Conservation (phyloP, 2,329 filamentous ascomycete species). For the Thelonectria rubi region DNA sequence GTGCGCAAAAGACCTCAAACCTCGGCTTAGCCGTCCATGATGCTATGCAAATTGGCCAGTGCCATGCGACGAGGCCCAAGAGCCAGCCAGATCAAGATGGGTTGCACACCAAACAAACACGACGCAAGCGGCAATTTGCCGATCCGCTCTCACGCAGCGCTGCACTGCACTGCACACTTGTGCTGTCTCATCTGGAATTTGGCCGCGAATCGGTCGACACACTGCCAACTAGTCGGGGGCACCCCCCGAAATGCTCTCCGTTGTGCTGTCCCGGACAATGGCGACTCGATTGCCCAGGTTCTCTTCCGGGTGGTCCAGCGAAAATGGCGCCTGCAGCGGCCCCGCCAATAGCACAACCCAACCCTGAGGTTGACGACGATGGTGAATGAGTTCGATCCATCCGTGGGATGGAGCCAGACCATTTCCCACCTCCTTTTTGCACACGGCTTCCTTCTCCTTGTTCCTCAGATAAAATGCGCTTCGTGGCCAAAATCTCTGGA, state of each 20-base stretch:
- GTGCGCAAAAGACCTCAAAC: neutral
- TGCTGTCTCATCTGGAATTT: constrained; percentile 38
- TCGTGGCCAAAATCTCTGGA: constrained; percentile 6
- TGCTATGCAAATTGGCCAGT: constrained; percentile 8
- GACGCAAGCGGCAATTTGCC: constrained; percentile 27
- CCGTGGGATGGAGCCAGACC: constrained; percentile 10
- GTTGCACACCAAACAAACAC: constrained; percentile 34
- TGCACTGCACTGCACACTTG: constrained; percentile 36
- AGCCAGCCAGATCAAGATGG: constrained; percentile 24
- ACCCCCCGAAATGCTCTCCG: constrained; percentile 25
- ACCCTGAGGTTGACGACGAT: constrained; percentile 14
- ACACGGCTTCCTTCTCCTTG: neutral
- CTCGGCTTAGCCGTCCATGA: constrained; percentile 2
- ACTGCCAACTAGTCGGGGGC: constrained; percentile 23
- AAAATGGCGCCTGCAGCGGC: constrained; percentile 37
- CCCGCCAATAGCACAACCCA: constrained; percentile 30
- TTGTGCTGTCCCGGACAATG: constrained; percentile 18
- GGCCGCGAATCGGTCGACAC: constrained; percentile 29
- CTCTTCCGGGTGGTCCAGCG: constrained; percentile 19
- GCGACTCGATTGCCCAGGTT: constrained; percentile 23
- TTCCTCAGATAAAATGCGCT: constrained; percentile 3
- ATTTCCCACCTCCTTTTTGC: neutral
- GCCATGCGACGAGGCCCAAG: constrained; percentile 18
- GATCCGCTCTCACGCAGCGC: constrained; percentile 19
- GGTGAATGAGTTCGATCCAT: constrained; percentile 32